Percentiles rank a stretch among this genome's conserved stretches.
Evolutionary conservation across 2,329 filamentous ascomycete genomes (phyloP).

Genomic region (Ophiognomonia clavigignenti-juglandacearum): DNA sequence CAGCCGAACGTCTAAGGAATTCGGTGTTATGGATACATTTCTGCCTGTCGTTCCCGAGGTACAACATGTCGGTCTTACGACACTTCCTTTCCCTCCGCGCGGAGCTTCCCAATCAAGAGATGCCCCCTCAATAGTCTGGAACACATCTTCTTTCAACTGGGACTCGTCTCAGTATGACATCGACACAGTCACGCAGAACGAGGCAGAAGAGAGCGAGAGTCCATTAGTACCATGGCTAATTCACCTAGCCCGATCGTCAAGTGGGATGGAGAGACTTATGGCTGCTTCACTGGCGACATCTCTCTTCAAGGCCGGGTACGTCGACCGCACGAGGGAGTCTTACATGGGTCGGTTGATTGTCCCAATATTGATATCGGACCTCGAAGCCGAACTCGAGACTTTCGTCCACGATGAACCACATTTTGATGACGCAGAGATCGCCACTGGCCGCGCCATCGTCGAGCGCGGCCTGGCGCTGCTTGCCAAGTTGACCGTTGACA

Average conservation of each 20-base stretch:
- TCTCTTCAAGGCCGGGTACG: constrained; percentile 63
- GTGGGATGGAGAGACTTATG: constrained; percentile 58
- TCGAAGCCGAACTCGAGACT: constrained; percentile 44
- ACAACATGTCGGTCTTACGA: constrained; percentile 23
- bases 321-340: constrained; percentile 58
- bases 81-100: constrained; percentile 50
- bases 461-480: constrained; percentile 73
- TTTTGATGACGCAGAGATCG: constrained; percentile 32
- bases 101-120: constrained; percentile 38
- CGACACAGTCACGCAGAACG: constrained; percentile 26
- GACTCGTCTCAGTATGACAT: constrained; percentile 25
- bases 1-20: constrained; percentile 36
- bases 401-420: constrained; percentile 32
- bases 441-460: constrained; percentile 47
- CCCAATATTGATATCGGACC: constrained; percentile 63
- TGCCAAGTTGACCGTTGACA: constrained; percentile 73
- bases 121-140: constrained; percentile 21
- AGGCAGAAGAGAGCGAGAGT: constrained; percentile 60
- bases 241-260: constrained; percentile 52
- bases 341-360: constrained; percentile 64
- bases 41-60: constrained; percentile 51
- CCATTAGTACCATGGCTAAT: constrained; percentile 71
- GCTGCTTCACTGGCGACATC: constrained; percentile 65
- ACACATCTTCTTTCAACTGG: constrained; percentile 22
- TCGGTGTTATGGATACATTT: constrained; percentile 60